Evolutionary conservation across 2,329 filamentous ascomycete species (phyloP).

Genomic region (Botrytis galanthina): DNA sequence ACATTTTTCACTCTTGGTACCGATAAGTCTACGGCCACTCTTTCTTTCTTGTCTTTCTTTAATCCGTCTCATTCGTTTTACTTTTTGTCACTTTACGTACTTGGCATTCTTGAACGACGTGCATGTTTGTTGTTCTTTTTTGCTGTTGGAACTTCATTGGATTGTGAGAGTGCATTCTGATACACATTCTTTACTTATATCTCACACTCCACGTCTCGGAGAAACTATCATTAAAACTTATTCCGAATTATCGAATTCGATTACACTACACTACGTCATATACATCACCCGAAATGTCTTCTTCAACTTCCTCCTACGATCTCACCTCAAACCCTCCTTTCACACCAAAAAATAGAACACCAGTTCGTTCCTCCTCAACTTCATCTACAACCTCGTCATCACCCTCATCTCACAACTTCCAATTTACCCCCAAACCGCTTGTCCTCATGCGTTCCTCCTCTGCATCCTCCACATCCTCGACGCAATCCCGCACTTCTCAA

Average conservation of each 20-base stretch:
- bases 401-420: background rate
- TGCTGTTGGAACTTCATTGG: background rate
- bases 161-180: background rate
- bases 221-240: background rate
- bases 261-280: background rate
- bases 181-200: conserved; percentile 9
- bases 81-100: background rate
- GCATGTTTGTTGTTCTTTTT: background rate
- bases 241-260: background rate
- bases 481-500: background rate
- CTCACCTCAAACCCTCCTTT: background rate
- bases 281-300: background rate
- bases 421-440: background rate
- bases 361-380: background rate
- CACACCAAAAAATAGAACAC: background rate
- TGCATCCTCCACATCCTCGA: background rate
- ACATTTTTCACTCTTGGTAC: background rate
- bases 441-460: background rate
- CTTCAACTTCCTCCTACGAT: background rate
- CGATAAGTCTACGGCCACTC: background rate
- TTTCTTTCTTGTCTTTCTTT: background rate
- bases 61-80: background rate
- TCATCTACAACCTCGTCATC: background rate
- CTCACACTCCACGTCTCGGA: background rate
- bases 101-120: background rate